Evolutionary conservation across 192 early-diverging fungal genomes (phyloP), one percentile per base, ranked within the genome.

Genomic region (Pilobolus umbonatus): DNA sequence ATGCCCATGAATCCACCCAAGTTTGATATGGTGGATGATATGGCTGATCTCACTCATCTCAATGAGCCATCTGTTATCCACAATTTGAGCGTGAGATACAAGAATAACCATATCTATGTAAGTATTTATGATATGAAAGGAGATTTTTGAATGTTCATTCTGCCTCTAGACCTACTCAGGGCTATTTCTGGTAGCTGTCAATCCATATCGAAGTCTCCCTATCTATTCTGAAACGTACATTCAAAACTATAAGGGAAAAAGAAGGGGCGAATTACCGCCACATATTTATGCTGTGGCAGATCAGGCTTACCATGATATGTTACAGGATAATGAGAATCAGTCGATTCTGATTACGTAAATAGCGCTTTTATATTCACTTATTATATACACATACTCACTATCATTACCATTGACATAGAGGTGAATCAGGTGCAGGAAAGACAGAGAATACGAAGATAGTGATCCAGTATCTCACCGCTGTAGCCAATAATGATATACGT

Each of bases 371-470:
- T 1, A n/a, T 21, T 2, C 12, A 42, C 39, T 17, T 5, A 42
- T 35, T 35, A 35, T 35, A 11, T 11, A 42, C 39, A 42, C 14
- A 9, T 12, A 42, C 14, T 17, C 9, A 12, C 36, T 42, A 12
- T 7, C n/a, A 8, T n/a, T 28, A n/a, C 12, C 12, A 26, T 26
- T 56, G 55, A 10, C 22, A 22, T 54, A 91, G 88, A 36, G 97
- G 97, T 55, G 97, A 99, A 78, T 96, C 95, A 26, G 97, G 97
- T 44, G 96, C 95, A 5, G 97, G 97, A 51, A 99, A 99, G 75
- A 99, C 97, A 14, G 97, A 99, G 78, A 98, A 98, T 76, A 99
- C 96, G 14, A 99, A 99, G 61, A 96, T 94, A 55, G 93, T 97
- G 32, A 97, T 99, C 60, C 96, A 98, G 77, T 98, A 98, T 74